Evolutionary conservation across 2,329 filamentous ascomycete species (phyloP), one percentile per base, ranked within the genome.

Genomic region (Pyricularia sp.): DNA sequence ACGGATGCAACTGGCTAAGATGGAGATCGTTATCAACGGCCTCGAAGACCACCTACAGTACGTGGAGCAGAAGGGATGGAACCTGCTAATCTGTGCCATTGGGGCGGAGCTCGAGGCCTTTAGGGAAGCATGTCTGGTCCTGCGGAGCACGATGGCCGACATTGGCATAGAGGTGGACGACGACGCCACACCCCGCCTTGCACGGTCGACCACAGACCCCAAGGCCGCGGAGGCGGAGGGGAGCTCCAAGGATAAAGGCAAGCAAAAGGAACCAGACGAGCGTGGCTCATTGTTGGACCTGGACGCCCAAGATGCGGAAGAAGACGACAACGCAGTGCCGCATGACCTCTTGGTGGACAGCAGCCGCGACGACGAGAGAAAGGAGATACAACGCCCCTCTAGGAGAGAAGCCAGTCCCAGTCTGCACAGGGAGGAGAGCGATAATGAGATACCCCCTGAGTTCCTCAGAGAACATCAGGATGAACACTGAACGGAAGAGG

Each of bases 41-140:
- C 78, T 94, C 4, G 83, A 88, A 68, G 78, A 81, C 20, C 82
- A 84, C 25, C 74, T 88, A 30, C 79, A 81, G 1, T 75, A 83
- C 2, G 89, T 89, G 0, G 86, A 91, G 70, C 79, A 82, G 1
- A 85, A 85, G 69, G 83, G 84, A 20, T 94, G 92, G 91, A 93
- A 90, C 69, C 79, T 94, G 20, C 81, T 94, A 23, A 88, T 93
- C 4, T 91, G 87, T 67, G 91, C 90, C 12, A 88, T 94, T 42
- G 90, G 91, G 0, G 91, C 92, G 0, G 92, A 78, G 69, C 72
- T 79, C 4, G 75, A 76, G 63, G 76, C 76, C 0, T 78, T 80
- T 26, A 73, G 70, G 20, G 76, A 79, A 58, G 79, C 77, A 0
- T 73, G 75, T 31, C 26, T 59, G 23, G 73, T 79, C 71, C 72